Conservation (phyloP, 2,329 filamentous ascomycete species). For the Microcyclospora tardicrescens region DNA sequence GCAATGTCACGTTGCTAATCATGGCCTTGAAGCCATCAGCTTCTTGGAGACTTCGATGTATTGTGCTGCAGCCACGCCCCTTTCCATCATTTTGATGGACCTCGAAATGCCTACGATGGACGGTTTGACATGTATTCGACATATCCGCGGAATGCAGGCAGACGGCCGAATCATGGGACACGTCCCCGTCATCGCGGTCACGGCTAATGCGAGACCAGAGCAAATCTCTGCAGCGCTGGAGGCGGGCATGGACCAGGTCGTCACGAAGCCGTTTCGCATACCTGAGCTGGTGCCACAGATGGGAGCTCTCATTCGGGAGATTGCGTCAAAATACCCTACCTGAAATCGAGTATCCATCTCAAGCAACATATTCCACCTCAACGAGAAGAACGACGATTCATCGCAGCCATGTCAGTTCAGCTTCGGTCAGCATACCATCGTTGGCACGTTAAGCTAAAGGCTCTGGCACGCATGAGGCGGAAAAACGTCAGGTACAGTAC, state of each 20-base stretch:
- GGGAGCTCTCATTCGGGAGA: constrained; percentile 14
- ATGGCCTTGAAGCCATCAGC: constrained; percentile 22
- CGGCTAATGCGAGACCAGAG: constrained; percentile 22
- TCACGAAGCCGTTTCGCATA: constrained; percentile 25
- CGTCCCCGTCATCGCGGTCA: constrained; percentile 22
- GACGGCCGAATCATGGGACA: constrained; percentile 26
- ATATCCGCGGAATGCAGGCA: constrained; percentile 17
- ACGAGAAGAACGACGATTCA: no score
- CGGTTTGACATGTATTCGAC: constrained; percentile 18
- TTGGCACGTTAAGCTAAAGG: no score
- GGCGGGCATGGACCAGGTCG: constrained; percentile 23
- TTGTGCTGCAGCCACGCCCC: constrained; percentile 8
- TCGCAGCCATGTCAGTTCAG: no score
- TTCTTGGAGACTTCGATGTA: constrained; percentile 15
- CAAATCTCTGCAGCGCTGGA: constrained; percentile 19
- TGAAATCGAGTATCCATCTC: neutral
- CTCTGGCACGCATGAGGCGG: no score
- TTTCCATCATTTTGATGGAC: constrained; percentile 21
- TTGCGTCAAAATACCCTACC: constrained; percentile 1
- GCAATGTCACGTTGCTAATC: constrained; percentile 18
- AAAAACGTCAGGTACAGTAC: no score
- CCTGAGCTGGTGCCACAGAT: constrained; percentile 24
- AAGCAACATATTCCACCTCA: neutral
- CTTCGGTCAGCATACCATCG: no score
- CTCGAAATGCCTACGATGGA: constrained; percentile 25